These are phyloP conservation scores for Phytopythium delawarense DNA, from an alignment of 352 stramenopile species.

Conservation along the genomic window DNA sequence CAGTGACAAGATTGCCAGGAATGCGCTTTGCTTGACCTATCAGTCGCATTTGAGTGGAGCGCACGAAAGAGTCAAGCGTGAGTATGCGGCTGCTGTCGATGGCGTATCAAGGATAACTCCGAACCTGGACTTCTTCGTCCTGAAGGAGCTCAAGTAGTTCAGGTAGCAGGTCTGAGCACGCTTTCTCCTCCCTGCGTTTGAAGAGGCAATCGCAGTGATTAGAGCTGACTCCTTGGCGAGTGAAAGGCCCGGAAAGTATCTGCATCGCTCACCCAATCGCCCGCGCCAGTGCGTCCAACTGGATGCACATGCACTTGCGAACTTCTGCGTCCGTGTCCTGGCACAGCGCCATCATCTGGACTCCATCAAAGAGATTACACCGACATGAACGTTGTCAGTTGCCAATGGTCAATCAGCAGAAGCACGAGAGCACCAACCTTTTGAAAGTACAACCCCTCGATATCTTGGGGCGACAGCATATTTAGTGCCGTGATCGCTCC, in stretches of 20 bases:
- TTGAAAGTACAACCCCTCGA: constrained; percentile 77
- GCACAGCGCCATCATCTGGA: constrained; percentile 80
- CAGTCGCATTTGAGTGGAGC: background rate
- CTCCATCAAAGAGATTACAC: background rate
- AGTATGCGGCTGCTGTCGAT: background rate
- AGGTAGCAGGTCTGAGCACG: constrained; percentile 56
- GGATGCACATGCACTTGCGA: constrained; percentile 80
- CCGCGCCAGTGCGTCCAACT: constrained; percentile 66
- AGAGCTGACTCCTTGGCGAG: background rate
- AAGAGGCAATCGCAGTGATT: background rate
- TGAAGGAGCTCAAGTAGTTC: constrained; percentile 75
- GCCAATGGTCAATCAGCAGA: background rate
- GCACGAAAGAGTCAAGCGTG: background rate
- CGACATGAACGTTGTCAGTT: constrained; percentile 5
- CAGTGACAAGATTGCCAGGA: constrained; percentile 65
- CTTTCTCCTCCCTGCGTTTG: constrained; percentile 47
- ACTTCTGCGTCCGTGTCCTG: constrained; percentile 84
- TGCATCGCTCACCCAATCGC: constrained; percentile 51
- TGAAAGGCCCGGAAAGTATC: background rate
- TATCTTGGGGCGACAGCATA: constrained; percentile 60
- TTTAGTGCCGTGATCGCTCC: constrained; percentile 70
- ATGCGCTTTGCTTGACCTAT: constrained; percentile 78
- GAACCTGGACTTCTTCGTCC: constrained; percentile 78
- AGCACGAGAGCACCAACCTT: constrained; percentile 36
- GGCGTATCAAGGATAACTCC: background rate